These are phyloP conservation scores for Persicaria maculosa DNA, from an alignment of 148 eudicot species.

Conservation along the genomic window DNA sequence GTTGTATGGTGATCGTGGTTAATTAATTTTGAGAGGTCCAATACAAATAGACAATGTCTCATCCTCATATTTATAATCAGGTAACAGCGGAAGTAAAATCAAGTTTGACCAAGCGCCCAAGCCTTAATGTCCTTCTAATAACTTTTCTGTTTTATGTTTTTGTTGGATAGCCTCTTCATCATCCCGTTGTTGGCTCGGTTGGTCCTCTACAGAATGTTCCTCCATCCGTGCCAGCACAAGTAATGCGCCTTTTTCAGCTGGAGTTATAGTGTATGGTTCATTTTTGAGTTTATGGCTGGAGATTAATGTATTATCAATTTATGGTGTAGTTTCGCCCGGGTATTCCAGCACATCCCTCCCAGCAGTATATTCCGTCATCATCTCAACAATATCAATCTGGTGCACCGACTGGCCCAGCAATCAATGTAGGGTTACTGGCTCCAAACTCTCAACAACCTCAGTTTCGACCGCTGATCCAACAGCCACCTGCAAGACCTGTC, in stretches of 20 bases:
- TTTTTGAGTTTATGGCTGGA: not conserved
- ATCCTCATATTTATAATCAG: constrained; percentile 3
- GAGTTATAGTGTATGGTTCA: not conserved
- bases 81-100: not conserved
- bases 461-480: constrained; percentile 27
- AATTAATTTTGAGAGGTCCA: not conserved
- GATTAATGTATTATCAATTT: constrained; percentile 4
- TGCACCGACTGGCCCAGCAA: constrained; percentile 28
- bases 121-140: not conserved
- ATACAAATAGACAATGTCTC: not conserved
- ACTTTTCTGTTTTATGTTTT: constrained; percentile 12
- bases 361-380: constrained; percentile 46
- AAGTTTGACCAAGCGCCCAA: not conserved
- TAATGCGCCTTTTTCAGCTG: constrained; percentile 20
- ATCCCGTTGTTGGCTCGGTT: too few relatives aligned
- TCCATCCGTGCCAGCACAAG: constrained; percentile 56
- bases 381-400: constrained; percentile 68
- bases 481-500: constrained; percentile 41
- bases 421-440: constrained; percentile 58
- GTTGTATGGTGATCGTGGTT: constrained; percentile 4
- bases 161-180: constrained; percentile 43
- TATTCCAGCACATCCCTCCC: constrained; percentile 50
- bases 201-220: constrained; percentile 56
- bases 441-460: not conserved
- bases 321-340: constrained; percentile 60